Percentiles rank a stretch among this genome's conserved stretches.
These are phyloP conservation scores for Quercus ilex DNA, from an alignment of 306 rosid genomes.

Conservation along the genomic window DNA sequence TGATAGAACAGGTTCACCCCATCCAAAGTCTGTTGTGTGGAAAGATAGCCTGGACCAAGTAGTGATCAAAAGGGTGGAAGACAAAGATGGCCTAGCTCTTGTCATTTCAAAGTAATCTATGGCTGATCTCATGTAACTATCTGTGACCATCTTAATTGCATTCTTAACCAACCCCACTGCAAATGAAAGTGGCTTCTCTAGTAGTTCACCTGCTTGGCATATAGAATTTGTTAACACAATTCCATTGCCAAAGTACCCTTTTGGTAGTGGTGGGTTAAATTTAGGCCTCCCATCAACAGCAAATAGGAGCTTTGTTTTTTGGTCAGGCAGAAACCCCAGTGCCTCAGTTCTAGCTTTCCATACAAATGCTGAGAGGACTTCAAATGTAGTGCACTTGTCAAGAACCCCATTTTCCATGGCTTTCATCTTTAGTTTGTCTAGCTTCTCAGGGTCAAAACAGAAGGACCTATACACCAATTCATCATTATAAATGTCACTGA, in stretches of 20 bases:
- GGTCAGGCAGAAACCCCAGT: constrained; percentile 51
- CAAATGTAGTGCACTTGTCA: constrained; percentile 65
- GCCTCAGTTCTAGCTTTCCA: constrained; percentile 84
- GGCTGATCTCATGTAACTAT: constrained; percentile 81
- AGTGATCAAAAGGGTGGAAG: constrained; percentile 79
- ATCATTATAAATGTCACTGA: constrained; percentile 41
- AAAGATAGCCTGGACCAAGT: constrained; percentile 88
- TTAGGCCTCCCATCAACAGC: constrained; percentile 79
- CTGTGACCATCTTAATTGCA: constrained; percentile 66
- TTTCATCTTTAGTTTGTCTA: constrained; percentile 49
- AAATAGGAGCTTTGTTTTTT: constrained; percentile 80
- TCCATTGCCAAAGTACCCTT: constrained; percentile 82
- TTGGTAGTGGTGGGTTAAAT: constrained; percentile 65
- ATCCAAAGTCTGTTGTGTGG: constrained; percentile 81
- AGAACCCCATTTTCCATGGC: constrained; percentile 65
- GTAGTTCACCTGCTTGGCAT: constrained; percentile 60
- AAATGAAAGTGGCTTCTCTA: constrained; percentile 56
- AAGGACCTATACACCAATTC: constrained; percentile 70
- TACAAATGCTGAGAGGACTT: constrained; percentile 83
- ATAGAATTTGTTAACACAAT: constrained; percentile 67
- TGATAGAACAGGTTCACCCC: constrained; percentile 90
- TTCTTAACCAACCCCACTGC: constrained; percentile 63
- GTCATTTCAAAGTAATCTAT: constrained; percentile 84
- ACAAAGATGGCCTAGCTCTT: constrained; percentile 81
- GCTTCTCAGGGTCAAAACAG: constrained; percentile 66